Base-by-base conservation (phyloP, 371 early-diverging fungal genomes). In the Rhizopus arrhizus region DNA sequence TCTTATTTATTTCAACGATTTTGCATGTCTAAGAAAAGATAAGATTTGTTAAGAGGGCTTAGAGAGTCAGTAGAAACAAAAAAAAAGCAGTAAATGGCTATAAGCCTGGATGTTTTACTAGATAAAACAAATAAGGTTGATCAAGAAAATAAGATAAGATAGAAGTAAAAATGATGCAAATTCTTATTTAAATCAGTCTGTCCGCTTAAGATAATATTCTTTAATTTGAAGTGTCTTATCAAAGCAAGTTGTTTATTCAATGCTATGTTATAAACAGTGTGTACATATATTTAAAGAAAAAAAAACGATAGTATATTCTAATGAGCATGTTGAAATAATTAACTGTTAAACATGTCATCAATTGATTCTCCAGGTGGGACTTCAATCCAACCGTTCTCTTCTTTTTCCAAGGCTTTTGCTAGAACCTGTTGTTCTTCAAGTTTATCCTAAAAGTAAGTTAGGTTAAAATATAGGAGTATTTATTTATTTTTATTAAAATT, bases 161-260 rank as follows among this genome's bases (percentile, higher is more conserved):
- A 22, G 22, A 22, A 22, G 22, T 22, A 22, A 22, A 43, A 43
- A 43, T 43, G 16, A 43, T 43, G 43, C 13, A 43, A 43, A 43
- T 43, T 43, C 43, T 43, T 43, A 43, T 43, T 43, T 43, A 43
- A 43, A 43, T 43, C 11, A 43, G 43, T 43, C 43, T 43, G 43
- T 43, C 43, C 16, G 43, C 43, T 43, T 43, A 22, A 47, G 15
- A 49, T 32, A 49, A 49, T 49, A 49, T 31, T 49, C 5, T 31
- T 49, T 49, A 49, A 49, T 49, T 49, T 49, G 49, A 49, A 49
- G 49, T 49, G 49, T 11, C 33, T 49, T 49, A 49, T 32, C 31
- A 49, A 49, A 49, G 49, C 32, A 49, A 49, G 49, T 31, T 49
- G 49, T 49, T 49, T 49, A 49, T 49, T 49, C 49, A 49, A 49